phyloP scores from a whole-genome alignment of 148 eudicot genomes.

The Camellia sinensis region DNA sequence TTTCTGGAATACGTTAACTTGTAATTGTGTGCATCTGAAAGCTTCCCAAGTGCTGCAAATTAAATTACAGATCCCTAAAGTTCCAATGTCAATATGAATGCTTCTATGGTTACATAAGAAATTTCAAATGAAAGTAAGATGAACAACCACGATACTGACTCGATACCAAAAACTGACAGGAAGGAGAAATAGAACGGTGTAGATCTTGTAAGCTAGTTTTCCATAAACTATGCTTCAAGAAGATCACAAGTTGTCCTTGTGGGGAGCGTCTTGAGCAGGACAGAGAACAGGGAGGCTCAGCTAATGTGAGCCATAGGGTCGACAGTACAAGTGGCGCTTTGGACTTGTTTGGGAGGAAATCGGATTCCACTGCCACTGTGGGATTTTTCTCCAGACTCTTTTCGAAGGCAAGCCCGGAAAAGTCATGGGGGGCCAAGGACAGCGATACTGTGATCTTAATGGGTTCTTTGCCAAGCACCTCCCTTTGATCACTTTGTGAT shows the following conservation, averaged over 20 bases:
- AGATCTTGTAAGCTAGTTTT: conserved; percentile 7
- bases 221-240: conserved; percentile 23
- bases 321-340: conserved; percentile 23
- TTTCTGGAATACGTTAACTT: neutral
- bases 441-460: conserved; percentile 58
- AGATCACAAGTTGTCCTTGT: conserved; percentile 50
- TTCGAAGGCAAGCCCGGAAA: conserved; percentile 42
- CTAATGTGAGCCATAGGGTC: conserved; percentile 13
- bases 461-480: conserved; percentile 75
- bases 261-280: conserved; percentile 39
- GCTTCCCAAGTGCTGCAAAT: neutral
- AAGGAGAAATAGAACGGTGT: conserved; percentile 30
- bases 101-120: neutral
- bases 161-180: conserved; percentile 12
- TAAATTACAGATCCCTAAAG: neutral
- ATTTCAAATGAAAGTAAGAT: neutral
- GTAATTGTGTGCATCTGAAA: neutral
- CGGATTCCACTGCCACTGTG: conserved; percentile 39
- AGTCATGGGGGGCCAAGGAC: conserved; percentile 23
- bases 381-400: conserved; percentile 60
- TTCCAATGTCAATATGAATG: neutral
- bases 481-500: conserved; percentile 37
- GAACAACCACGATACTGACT: conserved; percentile 4
- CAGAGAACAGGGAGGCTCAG: conserved; percentile 8
- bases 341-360: conserved; percentile 25